Percentiles rank a stretch among this genome's conserved stretches.
These are phyloP conservation scores for Turritis glabra DNA, from an alignment of 345 rosid genomes.

Conservation along the genomic window DNA sequence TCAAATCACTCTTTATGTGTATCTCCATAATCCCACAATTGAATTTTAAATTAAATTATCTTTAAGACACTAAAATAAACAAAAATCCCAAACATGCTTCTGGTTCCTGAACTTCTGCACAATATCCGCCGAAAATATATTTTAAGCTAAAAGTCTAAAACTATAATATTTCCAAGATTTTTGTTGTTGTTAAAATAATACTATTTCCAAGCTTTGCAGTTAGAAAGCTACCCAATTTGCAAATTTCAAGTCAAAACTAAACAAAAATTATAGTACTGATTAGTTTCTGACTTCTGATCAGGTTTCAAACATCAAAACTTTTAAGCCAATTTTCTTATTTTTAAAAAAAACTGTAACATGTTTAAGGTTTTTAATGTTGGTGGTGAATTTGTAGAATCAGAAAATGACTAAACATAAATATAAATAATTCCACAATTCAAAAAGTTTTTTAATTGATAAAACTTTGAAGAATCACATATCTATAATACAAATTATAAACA, in stretches of 20 bases:
- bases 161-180: constrained; percentile 8
- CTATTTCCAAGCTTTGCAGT: constrained; percentile 12
- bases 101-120: constrained; percentile 23
- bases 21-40: neutral
- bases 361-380: neutral
- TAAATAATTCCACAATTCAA: no score
- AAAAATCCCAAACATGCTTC: constrained; percentile 16
- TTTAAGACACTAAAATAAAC: neutral
- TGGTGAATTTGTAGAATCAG: neutral
- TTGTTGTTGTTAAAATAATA: no score
- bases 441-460: no score
- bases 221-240: neutral
- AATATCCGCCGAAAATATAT: constrained; percentile 24
- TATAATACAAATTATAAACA: neutral
- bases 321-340: neutral
- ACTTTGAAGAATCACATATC: neutral
- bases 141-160: constrained; percentile 10
- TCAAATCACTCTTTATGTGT: constrained; percentile 19
- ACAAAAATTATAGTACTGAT: neutral
- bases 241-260: neutral
- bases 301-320: neutral
- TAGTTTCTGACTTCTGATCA: neutral
- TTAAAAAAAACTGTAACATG: neutral
- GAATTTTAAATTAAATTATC: neutral
- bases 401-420: neutral